A percentile compares a stretch with the other conserved stretches of the same genome.
Conservation (phyloP, 495 filamentous ascomycete genomes). For the Oleoguttula mirabilis region DNA sequence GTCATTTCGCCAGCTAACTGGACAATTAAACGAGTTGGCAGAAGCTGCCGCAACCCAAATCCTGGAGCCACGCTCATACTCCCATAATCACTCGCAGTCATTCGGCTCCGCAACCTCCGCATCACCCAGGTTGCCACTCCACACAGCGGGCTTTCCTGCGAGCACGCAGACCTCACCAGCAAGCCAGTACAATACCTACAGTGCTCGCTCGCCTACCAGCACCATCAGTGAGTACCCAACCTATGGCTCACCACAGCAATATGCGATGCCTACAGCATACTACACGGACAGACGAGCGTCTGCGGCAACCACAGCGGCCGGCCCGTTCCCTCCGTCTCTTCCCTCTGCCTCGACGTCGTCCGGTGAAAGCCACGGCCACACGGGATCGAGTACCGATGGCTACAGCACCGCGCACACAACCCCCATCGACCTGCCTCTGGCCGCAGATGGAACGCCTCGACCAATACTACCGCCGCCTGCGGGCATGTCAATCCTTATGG, state of each 20-base stretch:
- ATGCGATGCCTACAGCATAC: constrained; percentile 11
- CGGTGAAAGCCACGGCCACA: constrained; percentile 24
- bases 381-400: constrained; percentile 22
- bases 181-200: constrained; percentile 17
- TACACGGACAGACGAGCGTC: constrained; percentile 25
- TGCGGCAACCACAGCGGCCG: constrained; percentile 21
- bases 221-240: constrained; percentile 18
- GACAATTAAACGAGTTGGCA: constrained; percentile 24
- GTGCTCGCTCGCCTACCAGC: constrained; percentile 24
- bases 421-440: constrained; percentile 23
- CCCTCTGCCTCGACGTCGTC: constrained; percentile 25
- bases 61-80: background rate
- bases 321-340: constrained; percentile 18
- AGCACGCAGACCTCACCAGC: constrained; percentile 15
- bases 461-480: constrained; percentile 20
- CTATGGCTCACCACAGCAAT: constrained; percentile 10
- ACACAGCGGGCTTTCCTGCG: constrained; percentile 1
- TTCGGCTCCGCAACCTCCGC: constrained; percentile 16
- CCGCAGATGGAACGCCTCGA: constrained; percentile 22
- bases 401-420: constrained; percentile 25
- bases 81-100: constrained; percentile 10
- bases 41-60: constrained; percentile 17
- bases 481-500: constrained; percentile 14
- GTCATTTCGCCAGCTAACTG: constrained; percentile 8
- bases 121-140: constrained; percentile 19